Evolutionary conservation across 2,329 filamentous ascomycete species (phyloP).

Genomic region (Lomentospora prolificans): DNA sequence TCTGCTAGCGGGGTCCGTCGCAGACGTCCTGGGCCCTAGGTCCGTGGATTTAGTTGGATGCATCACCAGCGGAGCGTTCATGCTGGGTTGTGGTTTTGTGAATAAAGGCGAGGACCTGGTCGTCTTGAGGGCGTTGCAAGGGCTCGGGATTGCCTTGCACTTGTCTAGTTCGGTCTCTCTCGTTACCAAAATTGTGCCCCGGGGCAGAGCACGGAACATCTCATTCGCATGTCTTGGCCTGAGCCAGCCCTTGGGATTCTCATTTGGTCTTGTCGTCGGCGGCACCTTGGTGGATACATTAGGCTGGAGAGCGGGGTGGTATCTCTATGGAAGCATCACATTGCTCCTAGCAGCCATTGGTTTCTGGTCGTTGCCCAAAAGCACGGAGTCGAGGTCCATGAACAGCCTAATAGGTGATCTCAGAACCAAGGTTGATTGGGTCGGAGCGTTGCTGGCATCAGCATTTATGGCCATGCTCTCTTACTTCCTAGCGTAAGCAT

Average conservation of each 20-base stretch:
- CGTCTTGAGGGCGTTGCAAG: conserved; percentile 28
- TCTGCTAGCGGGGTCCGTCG: conserved; percentile 27
- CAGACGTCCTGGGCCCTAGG: conserved; percentile 25
- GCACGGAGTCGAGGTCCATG: conserved; percentile 13
- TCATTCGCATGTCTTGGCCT: conserved; percentile 34
- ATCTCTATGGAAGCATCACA: conserved; percentile 25
- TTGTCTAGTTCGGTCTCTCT: conserved; percentile 26
- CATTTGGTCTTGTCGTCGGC: conserved; percentile 37
- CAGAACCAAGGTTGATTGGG: conserved; percentile 40
- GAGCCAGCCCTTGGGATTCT: conserved; percentile 38
- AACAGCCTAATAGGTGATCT: conserved; percentile 15
- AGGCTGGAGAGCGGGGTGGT: conserved; percentile 39
- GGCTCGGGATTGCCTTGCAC: conserved; percentile 25
- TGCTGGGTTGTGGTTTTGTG: conserved; percentile 22
- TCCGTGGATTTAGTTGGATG: conserved; percentile 23
- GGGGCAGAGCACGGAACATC: conserved; percentile 26
- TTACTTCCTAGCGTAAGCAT: conserved; percentile 48
- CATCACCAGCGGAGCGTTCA: conserved; percentile 19
- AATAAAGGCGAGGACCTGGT: conserved; percentile 23
- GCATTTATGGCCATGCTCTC: conserved; percentile 36
- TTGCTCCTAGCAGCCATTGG: conserved; percentile 25
- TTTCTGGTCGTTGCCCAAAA: conserved; percentile 25
- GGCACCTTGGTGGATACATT: conserved; percentile 35
- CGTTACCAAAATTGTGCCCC: conserved; percentile 20
- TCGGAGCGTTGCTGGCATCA: conserved; percentile 37